Conservation (phyloP, 352 stramenopile genomes). For the Globisporangium nodosum region DNA sequence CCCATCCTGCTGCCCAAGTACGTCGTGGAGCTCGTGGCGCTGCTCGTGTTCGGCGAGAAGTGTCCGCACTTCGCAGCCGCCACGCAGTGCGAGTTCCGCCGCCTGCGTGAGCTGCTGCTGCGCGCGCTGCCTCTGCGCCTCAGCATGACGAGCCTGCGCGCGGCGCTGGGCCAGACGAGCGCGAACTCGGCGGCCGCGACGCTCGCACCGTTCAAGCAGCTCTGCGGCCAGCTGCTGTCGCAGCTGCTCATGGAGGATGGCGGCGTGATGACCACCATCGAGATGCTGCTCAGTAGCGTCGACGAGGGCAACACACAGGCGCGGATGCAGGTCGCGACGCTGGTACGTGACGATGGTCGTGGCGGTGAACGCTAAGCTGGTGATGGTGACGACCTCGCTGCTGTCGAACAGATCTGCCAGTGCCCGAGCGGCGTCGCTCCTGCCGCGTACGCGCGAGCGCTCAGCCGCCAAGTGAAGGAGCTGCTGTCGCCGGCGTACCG, state of each 20-base stretch:
- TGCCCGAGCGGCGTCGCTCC: slow-evolving; percentile 40
- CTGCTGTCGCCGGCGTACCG: slow-evolving; percentile 45
- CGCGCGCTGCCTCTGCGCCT: slow-evolving; percentile 53
- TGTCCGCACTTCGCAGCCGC: slow-evolving; percentile 6
- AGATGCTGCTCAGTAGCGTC: slow-evolving; percentile 70
- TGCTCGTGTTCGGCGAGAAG: slow-evolving; percentile 53
- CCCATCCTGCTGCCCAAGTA: slow-evolving; percentile 81
- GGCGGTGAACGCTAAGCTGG: not conserved
- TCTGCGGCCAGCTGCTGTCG: slow-evolving; percentile 54
- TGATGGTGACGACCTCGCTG: too few species aligned
- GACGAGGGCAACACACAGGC: slow-evolving; percentile 84
- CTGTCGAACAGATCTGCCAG: slow-evolving; percentile 49
- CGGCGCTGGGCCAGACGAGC: slow-evolving; percentile 44
- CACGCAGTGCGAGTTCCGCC: slow-evolving; percentile 28
- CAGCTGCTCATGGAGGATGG: slow-evolving; percentile 60
- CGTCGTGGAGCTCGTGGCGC: slow-evolving; percentile 58
- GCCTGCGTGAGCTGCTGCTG: slow-evolving; percentile 37
- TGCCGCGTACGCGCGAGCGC: slow-evolving; percentile 31
- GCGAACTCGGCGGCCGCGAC: slow-evolving; percentile 6
- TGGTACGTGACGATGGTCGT: slow-evolving; percentile 24
- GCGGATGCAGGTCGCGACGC: slow-evolving; percentile 68
- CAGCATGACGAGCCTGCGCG: slow-evolving; percentile 70
- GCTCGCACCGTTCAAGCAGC: slow-evolving; percentile 49
- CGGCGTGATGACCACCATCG: slow-evolving; percentile 74
- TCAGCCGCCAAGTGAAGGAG: slow-evolving; percentile 49